Percentiles rank a stretch among this genome's conserved stretches.
Conservation (phyloP, 257 asterid genomes). For the Anisodus tanguticus region DNA sequence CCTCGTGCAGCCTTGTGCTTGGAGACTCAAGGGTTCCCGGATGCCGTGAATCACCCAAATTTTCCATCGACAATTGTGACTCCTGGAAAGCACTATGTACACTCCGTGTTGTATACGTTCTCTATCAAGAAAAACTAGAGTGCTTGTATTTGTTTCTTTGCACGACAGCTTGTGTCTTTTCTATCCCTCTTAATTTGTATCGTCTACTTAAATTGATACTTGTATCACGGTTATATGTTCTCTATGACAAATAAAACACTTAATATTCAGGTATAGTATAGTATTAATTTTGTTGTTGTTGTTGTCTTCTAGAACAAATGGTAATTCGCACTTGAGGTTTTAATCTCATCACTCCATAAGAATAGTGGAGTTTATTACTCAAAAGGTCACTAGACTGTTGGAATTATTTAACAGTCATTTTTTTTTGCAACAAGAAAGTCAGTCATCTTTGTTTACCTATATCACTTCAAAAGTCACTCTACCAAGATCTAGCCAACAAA, state of each 20-base stretch:
- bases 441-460: too few relatives aligned
- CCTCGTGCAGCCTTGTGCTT: slow-evolving; percentile 32
- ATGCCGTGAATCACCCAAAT: slow-evolving; percentile 72
- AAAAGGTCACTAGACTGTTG: too few relatives aligned
- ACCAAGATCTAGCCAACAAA: too few relatives aligned
- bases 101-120: slow-evolving; percentile 27
- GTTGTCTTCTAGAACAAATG: too few relatives aligned
- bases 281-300: too few relatives aligned
- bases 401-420: too few relatives aligned
- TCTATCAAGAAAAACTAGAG: slow-evolving; percentile 13
- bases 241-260: not conserved
- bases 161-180: not conserved
- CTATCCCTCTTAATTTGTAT: not conserved
- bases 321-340: too few relatives aligned
- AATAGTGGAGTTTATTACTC: too few relatives aligned
- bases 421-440: too few relatives aligned
- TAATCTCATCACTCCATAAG: too few relatives aligned
- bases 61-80: slow-evolving; percentile 63
- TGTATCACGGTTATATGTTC: not conserved
- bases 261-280: not conserved
- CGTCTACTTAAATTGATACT: not conserved
- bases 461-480: too few relatives aligned
- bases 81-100: not conserved
- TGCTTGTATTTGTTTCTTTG: not conserved
- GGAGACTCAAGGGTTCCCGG: slow-evolving; percentile 88